Evolutionary conservation across 768 basidiomycete genomes (phyloP).

Genomic region (Lyophyllum shimeji): DNA sequence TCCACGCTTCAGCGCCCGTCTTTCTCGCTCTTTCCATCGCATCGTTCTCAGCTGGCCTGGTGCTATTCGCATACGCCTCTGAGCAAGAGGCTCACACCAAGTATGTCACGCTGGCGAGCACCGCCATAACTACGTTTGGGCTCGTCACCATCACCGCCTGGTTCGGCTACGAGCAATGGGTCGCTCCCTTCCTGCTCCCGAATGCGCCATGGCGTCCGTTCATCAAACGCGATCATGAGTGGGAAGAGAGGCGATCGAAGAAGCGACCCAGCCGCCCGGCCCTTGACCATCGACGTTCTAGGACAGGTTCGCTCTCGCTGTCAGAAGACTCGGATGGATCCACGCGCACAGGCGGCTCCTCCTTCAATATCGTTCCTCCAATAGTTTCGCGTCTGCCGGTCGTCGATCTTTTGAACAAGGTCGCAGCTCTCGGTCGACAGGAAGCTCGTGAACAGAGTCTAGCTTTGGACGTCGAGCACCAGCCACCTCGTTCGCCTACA

Average conservation of each 20-base stretch:
- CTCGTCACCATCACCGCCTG: slow-evolving; percentile 7
- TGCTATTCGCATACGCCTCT: slow-evolving; percentile 14
- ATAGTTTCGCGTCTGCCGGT: slow-evolving; percentile 1
- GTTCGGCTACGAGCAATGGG: slow-evolving; percentile 18
- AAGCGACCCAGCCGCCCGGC: background rate
- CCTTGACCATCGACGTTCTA: background rate
- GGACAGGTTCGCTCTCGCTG: slow-evolving; percentile 11
- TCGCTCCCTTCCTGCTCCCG: slow-evolving; percentile 12
- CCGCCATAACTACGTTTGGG: slow-evolving; percentile 14
- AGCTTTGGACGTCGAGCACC: background rate
- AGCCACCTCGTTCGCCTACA: background rate
- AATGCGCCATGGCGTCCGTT: slow-evolving; percentile 3
- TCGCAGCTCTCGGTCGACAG: background rate
- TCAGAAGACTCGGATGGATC: slow-evolving; percentile 9
- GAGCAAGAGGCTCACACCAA: slow-evolving; percentile 12
- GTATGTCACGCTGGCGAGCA: slow-evolving; percentile 13
- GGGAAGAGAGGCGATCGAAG: background rate
- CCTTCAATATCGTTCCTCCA: slow-evolving; percentile 5
- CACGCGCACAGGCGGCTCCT: background rate
- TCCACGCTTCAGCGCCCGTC: slow-evolving; percentile 15
- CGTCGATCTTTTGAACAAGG: slow-evolving; percentile 1
- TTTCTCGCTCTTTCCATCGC: slow-evolving; percentile 19
- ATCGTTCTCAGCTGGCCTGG: slow-evolving; percentile 14
- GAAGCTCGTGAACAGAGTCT: background rate
- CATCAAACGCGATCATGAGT: slow-evolving; percentile 1